Conservation (phyloP, 305 asterid species). For the Fraxinus ornus region DNA sequence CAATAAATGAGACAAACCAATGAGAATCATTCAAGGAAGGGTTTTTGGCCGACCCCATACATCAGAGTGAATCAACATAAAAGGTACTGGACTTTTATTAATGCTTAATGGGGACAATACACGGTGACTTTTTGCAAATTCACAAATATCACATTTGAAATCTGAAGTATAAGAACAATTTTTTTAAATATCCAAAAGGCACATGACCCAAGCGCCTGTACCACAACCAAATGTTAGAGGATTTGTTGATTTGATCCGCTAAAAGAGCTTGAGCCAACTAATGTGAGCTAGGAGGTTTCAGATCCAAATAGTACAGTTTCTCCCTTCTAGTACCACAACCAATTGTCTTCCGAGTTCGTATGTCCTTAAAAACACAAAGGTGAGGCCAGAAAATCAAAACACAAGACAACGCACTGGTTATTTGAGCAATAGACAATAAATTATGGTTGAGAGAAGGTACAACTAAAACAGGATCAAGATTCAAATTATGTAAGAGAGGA, state of each 20-base stretch:
- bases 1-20: not conserved
- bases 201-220: not conserved
- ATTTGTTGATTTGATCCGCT: not conserved
- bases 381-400: not conserved
- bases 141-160: not conserved
- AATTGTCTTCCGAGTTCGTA: not conserved
- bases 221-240: not conserved
- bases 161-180: not conserved
- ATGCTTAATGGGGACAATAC: not conserved
- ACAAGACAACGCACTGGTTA: not conserved
- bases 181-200: conserved; percentile 5
- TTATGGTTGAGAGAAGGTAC: not conserved
- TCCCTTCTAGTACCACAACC: not conserved
- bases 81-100: not conserved
- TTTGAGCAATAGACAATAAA: not conserved
- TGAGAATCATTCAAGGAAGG: not conserved
- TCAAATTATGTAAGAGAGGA: not conserved
- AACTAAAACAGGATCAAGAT: not conserved
- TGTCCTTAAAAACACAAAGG: not conserved
- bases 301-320: not conserved
- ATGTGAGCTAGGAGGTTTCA: not conserved
- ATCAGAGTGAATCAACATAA: not conserved
- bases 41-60: not conserved
- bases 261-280: not conserved
- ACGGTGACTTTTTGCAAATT: not conserved